A percentile compares a stretch with the other conserved stretches of the same genome.
phyloP scores from a whole-genome alignment of 2,329 filamentous ascomycete genomes.

The Aureobasidium sp. region DNA sequence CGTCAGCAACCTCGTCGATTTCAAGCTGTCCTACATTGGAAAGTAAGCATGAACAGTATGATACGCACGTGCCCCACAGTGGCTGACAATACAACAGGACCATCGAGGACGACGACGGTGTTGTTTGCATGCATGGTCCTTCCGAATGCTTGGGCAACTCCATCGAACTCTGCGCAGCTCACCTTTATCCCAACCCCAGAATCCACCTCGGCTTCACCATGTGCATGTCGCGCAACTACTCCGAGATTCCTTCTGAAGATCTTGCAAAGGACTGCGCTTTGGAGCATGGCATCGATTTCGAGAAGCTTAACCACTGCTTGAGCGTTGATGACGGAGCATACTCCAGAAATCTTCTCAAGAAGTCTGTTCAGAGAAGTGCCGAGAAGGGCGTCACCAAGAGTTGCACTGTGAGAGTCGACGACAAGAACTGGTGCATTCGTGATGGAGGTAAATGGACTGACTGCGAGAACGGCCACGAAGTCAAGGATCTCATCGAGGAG shows the following conservation, averaged over 20 bases:
- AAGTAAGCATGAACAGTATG: conserved; percentile 40
- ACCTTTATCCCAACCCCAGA: conserved; percentile 76
- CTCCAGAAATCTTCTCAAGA: conserved; percentile 57
- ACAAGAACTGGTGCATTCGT: conserved; percentile 73
- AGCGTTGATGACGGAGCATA: conserved; percentile 65
- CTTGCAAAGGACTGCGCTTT: conserved; percentile 81
- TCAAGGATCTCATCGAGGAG: conserved; percentile 66
- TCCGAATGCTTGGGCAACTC: conserved; percentile 91
- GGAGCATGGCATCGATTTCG: conserved; percentile 82
- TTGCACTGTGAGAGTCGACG: conserved; percentile 55
- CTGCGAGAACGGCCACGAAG: conserved; percentile 58
- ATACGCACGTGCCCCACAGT: neutral
- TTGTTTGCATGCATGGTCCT: conserved; percentile 82
- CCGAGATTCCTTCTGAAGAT: conserved; percentile 65
- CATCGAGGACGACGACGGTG: conserved; percentile 63
- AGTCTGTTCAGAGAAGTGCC: conserved; percentile 56
- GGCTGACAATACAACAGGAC: conserved; percentile 33
- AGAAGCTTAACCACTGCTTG: conserved; percentile 71
- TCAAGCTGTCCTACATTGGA: conserved; percentile 84
- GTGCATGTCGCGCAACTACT: conserved; percentile 72
- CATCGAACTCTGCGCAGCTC: conserved; percentile 80
- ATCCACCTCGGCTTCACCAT: conserved; percentile 87
- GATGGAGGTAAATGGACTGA: conserved; percentile 73
- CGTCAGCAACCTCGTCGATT: conserved; percentile 76
- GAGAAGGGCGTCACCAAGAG: conserved; percentile 37